phyloP scores from a whole-genome alignment of 352 stramenopile species.

The Phytophthora nicotianae region DNA sequence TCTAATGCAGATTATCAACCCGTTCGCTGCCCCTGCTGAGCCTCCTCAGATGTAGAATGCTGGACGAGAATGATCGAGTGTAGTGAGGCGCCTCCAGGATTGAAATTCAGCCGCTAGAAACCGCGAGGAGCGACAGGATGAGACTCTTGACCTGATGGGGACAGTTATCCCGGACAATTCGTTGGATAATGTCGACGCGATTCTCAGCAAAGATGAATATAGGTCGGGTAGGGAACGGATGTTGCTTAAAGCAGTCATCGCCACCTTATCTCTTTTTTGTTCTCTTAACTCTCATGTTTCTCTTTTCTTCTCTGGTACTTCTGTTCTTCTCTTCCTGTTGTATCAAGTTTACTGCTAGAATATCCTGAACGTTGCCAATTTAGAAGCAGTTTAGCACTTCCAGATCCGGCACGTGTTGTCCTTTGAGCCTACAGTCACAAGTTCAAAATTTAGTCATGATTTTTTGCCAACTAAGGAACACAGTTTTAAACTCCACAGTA shows the following conservation, averaged over 20 bases:
- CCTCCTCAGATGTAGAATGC: conserved; percentile 49
- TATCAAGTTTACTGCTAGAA: neutral
- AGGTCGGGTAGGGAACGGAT: conserved; percentile 8
- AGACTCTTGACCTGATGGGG: no score
- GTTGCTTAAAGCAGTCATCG: neutral
- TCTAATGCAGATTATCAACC: conserved; percentile 77
- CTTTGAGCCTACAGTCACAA: conserved; percentile 61
- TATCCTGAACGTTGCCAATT: neutral
- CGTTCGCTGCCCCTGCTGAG: conserved; percentile 68
- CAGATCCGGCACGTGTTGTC: conserved; percentile 88
- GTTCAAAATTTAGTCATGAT: neutral
- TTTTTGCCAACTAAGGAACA: neutral
- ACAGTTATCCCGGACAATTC: neutral
- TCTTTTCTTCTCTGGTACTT: conserved; percentile 8
- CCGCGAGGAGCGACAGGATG: neutral
- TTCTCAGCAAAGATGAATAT: conserved; percentile 18
- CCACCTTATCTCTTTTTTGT: conserved; percentile 21
- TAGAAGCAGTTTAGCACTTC: conserved; percentile 58
- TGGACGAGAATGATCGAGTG: neutral
- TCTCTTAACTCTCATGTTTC: conserved; percentile 19
- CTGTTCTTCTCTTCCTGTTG: neutral
- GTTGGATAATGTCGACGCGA: neutral
- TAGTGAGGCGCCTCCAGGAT: neutral
- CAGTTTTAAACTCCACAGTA: conserved; percentile 37
- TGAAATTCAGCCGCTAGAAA: conserved; percentile 5